A percentile compares a stretch with the other conserved stretches of the same genome.
Evolutionary conservation across 2,329 filamentous ascomycete species (phyloP).

Genomic region (Fusarium sp.): DNA sequence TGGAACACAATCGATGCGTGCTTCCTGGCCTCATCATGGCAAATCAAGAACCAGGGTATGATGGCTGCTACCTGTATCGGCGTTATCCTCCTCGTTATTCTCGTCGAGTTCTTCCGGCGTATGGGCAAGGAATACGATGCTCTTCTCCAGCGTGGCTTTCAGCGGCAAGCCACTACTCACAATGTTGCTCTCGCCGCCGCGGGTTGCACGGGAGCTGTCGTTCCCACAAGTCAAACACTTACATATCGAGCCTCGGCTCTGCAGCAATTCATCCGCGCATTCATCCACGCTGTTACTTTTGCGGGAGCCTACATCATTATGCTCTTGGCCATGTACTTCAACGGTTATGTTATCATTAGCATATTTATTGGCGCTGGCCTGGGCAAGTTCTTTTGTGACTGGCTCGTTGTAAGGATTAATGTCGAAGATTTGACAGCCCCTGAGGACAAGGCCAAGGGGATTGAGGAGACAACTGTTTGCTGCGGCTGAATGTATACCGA

Average conservation of each 20-base stretch:
- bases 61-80: slow-evolving; percentile 85
- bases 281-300: slow-evolving; percentile 76
- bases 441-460: slow-evolving; percentile 42
- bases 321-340: slow-evolving; percentile 70
- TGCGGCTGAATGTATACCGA: slow-evolving; percentile 47
- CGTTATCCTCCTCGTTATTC: slow-evolving; percentile 74
- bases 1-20: slow-evolving; percentile 77
- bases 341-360: slow-evolving; percentile 80
- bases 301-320: slow-evolving; percentile 81
- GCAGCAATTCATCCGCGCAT: slow-evolving; percentile 72
- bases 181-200: slow-evolving; percentile 32
- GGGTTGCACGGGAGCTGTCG: slow-evolving; percentile 34
- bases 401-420: slow-evolving; percentile 57
- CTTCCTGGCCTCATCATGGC: slow-evolving; percentile 77
- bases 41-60: slow-evolving; percentile 73
- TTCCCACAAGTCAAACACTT: slow-evolving; percentile 38
- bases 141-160: slow-evolving; percentile 64
- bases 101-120: slow-evolving; percentile 78
- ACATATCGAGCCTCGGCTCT: slow-evolving; percentile 64
- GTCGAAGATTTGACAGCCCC: slow-evolving; percentile 40
- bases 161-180: slow-evolving; percentile 44
- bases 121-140: slow-evolving; percentile 76
- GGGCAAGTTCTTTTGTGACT: slow-evolving; percentile 65
- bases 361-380: slow-evolving; percentile 69
- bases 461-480: slow-evolving; percentile 59